phyloP scores from a whole-genome alignment of 495 filamentous ascomycete species.

The Penicillium chermesinum region DNA sequence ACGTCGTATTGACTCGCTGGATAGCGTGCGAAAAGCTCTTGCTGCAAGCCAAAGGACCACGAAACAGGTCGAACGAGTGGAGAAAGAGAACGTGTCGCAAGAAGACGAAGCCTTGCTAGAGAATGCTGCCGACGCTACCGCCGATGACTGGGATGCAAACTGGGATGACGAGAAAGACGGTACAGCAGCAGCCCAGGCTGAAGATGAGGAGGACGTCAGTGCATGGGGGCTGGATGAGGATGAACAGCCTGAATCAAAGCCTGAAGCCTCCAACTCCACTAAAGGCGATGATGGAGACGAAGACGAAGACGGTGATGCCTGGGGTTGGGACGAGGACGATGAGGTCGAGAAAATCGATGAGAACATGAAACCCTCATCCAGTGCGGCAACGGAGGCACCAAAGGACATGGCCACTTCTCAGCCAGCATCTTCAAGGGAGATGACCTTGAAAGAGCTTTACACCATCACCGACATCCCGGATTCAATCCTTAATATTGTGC shows the following conservation, averaged over 20 bases:
- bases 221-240: conserved; percentile 62
- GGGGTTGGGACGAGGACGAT: conserved; percentile 68
- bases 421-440: conserved; percentile 41
- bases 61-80: conserved; percentile 71
- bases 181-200: conserved; percentile 17
- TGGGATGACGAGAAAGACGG: conserved; percentile 65
- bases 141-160: conserved; percentile 68
- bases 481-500: conserved; percentile 65
- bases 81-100: conserved; percentile 70
- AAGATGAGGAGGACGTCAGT: conserved; percentile 59
- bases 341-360: conserved; percentile 27
- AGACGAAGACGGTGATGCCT: conserved; percentile 55
- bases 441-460: conserved; percentile 82
- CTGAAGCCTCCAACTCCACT: conserved; percentile 10
- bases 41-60: conserved; percentile 56
- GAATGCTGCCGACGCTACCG: conserved; percentile 44
- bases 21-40: conserved; percentile 64
- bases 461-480: conserved; percentile 82
- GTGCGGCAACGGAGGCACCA: conserved; percentile 11
- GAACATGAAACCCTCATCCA: conserved; percentile 10
- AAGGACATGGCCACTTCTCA: conserved; percentile 12
- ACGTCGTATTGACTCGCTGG: conserved; percentile 69
- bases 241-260: conserved; percentile 32
- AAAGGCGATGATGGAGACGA: conserved; percentile 32
- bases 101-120: conserved; percentile 59